Base-by-base conservation (phyloP, 148 eudicot genomes). In the Bassia scoparia region DNA sequence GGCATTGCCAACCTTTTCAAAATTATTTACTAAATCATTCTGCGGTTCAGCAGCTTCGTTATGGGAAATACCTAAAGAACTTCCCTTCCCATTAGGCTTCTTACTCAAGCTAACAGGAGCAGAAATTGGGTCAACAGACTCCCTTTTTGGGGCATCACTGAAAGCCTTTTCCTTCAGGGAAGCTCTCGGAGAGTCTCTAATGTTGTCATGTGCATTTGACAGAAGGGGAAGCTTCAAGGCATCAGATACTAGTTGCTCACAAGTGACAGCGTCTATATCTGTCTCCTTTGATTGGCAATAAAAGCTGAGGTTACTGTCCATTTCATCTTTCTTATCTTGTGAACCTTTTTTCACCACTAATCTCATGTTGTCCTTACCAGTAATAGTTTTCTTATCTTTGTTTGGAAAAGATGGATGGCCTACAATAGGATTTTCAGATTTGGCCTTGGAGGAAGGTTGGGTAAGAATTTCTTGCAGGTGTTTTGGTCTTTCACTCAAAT, bases 221-320 rank as follows among this genome's bases (percentile, higher is more conserved):
- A 88, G 70, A 80, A 92, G 89, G 56, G 93, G 97, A 75, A 92
- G 90, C 81, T 86, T 92, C 81, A 86, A 81, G 74, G 94, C 84
- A 84, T 82, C 83, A 34, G 86, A 81, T 74, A 89, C 83, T 65
- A 87, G 86, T 82, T 86, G 89, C 52, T 89, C 90, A 85, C 88
- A 86, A 48, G 86, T 82, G 29, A 54, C 68, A 67, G 82, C 59
- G 69, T 88, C 89, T 37, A 74, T 67, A 37, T 84, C 88, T 10
- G 79, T 60, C 74, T 88, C 90, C 81, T 81, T 85, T 41, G 67
- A 41, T 11, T 66, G 73, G 67, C 68, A 59, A 73, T 52, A 81
- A 64, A 38, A 43, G 52, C 69, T 74, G 70, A 71, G 63, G 55
- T 55, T 69, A 35, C 37, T 21, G 34, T 66, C 76, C 49, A 69